Base-by-base conservation (phyloP, 306 rosid genomes). In the Fragaria ananassa region DNA sequence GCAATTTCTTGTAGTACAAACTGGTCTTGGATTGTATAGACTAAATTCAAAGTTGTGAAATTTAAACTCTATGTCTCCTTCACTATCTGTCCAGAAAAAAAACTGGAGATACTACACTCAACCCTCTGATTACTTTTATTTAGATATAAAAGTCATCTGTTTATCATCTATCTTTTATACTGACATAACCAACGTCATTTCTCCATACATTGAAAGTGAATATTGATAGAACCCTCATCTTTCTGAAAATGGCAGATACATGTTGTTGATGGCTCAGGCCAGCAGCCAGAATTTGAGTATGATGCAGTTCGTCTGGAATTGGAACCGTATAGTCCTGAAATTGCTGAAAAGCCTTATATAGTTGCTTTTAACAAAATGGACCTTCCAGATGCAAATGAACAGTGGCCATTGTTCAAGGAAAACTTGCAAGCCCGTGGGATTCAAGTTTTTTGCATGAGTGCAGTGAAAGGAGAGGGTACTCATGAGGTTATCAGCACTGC, bases 351-450 rank as follows among this genome's bases (percentile, higher is more conserved):
- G 85, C 96, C 96, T 81, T 95, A 73, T 79, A 60, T 95, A 58
- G 97, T 95, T 78, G 96, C 93, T 44, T 92, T 84, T 77, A 92
- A 95, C 81, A 92, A 95, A 80, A 92, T 95, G 97, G 99, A 95
- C 82, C 97, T 92, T 85, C 97, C 93, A n/a, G 99, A 95, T 85
- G 97, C 93, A 54, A 81, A 82, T 72, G 91, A 90, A 81, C 91
- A 86, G 76, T 95, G 97, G 97, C 81, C 83, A 71, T 88, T 87
- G 49, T 95, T 92, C 88, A 89, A 86, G 86, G 86, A 86, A 75
- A 88, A 56, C 79, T 82, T 95, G 67, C 87, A 87, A 83, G 87
- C 89, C 74, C 87, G 67, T 3, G 98, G 97, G 80, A 78, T 92
- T 74, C 83, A 82, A 67, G 81, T 93, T 78, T 92, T 88, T 80